Evolutionary conservation across 1,284 basidiomycete species (phyloP), one percentile per base, ranked within the genome.

Genomic region (Cutaneotrichosporon cavernicola): DNA sequence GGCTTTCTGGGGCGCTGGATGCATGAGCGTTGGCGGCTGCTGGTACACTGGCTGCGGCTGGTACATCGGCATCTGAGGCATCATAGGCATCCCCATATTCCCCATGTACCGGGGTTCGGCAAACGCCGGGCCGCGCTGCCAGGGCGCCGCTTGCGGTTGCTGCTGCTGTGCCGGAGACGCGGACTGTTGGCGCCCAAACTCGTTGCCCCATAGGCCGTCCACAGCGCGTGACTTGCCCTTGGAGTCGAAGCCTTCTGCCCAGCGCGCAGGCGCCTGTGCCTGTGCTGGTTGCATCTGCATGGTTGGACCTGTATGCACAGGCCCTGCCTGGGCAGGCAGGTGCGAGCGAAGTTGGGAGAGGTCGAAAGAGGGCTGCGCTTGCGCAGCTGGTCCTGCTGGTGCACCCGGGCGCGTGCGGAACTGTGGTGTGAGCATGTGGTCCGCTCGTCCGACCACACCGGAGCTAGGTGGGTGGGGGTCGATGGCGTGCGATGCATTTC

Each of bases 281-380:
- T 43, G 52, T 40, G 22, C 53, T 32, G 30, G 36, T 55, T 32
- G 49, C 18, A 30, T 47, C 32, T 59, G 53, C 18, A 38, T 52
- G 5, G 36, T 50, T 7, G 38, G 50, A 8, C 46, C 47, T 18
- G 26, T 31, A n/a, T 61, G 53, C n/a, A 58, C 32, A 9, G 57
- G 46, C 32, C 57, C 57, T 11, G 57, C n/a, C 43, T 68, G 53
- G 11, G 69, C 67, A 4, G 69, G 64, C 5, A 80, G 71, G 55
- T 77, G 76, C 18, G 71, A 67, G 13, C 72, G 70, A 2, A 78
- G 72, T 22, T 75, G 68, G 8, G 72, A 65, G 13, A 80, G 71
- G 61, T 79, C 76, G 68, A 79, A 79, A 0, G 75, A 38, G 22
- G 61, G 49, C 21, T 58, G 31, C 21, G 64, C 46, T 31, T 61